Evolutionary conservation across 345 rosid genomes (phyloP).

Genomic region (Euphorbia tirucalli): DNA sequence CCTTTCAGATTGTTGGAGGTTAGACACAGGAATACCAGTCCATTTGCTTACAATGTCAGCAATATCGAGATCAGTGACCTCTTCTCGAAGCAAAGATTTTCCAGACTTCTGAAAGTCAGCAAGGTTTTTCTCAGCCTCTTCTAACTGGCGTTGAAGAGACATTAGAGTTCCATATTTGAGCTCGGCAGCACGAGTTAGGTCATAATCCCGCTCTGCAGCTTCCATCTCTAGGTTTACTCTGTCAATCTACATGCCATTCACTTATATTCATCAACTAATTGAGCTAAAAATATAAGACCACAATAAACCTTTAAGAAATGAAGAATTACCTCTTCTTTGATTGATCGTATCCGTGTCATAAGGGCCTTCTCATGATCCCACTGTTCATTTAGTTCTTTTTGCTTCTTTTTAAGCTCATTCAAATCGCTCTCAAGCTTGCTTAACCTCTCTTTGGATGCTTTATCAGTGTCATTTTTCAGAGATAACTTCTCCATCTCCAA

Average conservation of each 20-base stretch:
- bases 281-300: background rate
- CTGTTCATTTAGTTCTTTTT: constrained; percentile 64
- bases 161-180: constrained; percentile 86
- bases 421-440: constrained; percentile 72
- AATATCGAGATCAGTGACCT: constrained; percentile 84
- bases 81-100: constrained; percentile 78
- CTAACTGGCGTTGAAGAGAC: constrained; percentile 82
- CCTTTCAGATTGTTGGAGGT: constrained; percentile 92
- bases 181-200: constrained; percentile 84
- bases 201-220: constrained; percentile 92
- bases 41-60: constrained; percentile 94
- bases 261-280: constrained; percentile 13
- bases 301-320: background rate
- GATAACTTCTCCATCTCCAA: constrained; percentile 95
- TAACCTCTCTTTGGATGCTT: constrained; percentile 82
- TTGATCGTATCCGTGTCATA: constrained; percentile 68
- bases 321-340: constrained; percentile 77
- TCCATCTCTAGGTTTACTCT: constrained; percentile 88
- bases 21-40: constrained; percentile 95
- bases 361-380: constrained; percentile 76
- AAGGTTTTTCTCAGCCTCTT: constrained; percentile 83
- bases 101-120: constrained; percentile 64
- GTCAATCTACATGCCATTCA: constrained; percentile 55
- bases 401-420: constrained; percentile 57
- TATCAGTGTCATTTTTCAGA: constrained; percentile 75